Evolutionary conservation across 2,329 filamentous ascomycete genomes (phyloP).

Genomic region (Diaporthe citriasiana): DNA sequence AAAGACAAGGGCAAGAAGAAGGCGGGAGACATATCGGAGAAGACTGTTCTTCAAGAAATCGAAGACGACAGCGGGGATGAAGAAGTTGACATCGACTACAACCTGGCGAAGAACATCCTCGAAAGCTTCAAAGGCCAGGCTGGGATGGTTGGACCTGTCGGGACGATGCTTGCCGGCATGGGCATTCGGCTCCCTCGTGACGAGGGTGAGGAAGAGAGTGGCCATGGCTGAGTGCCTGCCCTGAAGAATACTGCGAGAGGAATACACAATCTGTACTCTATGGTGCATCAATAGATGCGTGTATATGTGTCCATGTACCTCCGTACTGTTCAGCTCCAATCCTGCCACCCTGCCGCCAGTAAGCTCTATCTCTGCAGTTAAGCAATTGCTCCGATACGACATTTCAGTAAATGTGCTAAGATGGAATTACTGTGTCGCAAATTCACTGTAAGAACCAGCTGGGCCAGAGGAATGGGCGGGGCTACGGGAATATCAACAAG

Average conservation of each 20-base stretch:
- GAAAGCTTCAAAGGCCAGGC: constrained; percentile 94
- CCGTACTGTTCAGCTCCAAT: neutral
- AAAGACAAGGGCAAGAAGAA: constrained; percentile 47
- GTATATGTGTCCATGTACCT: neutral
- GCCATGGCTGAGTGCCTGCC: neutral
- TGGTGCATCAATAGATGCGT: neutral
- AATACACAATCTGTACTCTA: neutral
- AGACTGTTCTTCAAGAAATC: constrained; percentile 49
- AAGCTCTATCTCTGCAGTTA: too few relatives aligned
- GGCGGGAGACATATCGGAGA: constrained; percentile 24
- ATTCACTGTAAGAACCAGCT: too few relatives aligned
- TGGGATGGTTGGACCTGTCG: constrained; percentile 86
- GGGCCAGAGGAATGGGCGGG: too few relatives aligned
- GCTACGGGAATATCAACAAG: too few relatives aligned
- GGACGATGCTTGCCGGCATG: constrained; percentile 90
- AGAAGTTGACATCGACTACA: constrained; percentile 84
- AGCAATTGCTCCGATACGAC: neutral
- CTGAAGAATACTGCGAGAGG: neutral
- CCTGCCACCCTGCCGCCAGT: neutral
- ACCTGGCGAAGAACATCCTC: constrained; percentile 89
- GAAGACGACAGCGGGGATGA: constrained; percentile 66
- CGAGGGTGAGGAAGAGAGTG: constrained; percentile 70
- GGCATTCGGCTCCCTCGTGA: constrained; percentile 86
- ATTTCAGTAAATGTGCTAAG: neutral
- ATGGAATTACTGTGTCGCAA: too few relatives aligned